Percentiles rank a stretch among this genome's conserved stretches.
Evolutionary conservation across 768 basidiomycete species (phyloP).

Genomic region (Collybia mongolica): DNA sequence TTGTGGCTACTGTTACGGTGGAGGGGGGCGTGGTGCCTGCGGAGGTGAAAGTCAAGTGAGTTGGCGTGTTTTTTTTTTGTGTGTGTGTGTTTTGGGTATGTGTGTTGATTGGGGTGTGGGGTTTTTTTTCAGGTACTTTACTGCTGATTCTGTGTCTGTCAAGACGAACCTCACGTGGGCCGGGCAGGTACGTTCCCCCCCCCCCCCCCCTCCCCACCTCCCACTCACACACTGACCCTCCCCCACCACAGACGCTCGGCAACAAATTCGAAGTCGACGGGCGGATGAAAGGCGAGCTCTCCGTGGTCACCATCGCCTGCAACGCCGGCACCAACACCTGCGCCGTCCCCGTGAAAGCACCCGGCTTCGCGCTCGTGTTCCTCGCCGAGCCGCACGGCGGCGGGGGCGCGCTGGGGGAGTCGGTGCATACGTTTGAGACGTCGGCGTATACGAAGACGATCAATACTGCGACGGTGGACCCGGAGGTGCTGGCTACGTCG

Average conservation of each 20-base stretch:
- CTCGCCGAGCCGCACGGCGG: constrained; percentile 43
- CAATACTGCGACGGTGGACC: constrained; percentile 58
- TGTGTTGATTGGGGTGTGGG: too few relatives aligned
- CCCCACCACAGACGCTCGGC: constrained; percentile 52
- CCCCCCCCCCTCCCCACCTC: not conserved
- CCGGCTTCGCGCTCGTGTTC: constrained; percentile 77
- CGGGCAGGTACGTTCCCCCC: constrained; percentile 50
- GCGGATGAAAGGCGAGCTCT: constrained; percentile 51
- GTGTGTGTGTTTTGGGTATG: too few relatives aligned
- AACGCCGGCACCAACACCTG: constrained; percentile 53
- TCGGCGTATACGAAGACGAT: constrained; percentile 50
- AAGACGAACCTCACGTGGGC: constrained; percentile 77
- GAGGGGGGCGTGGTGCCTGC: constrained; percentile 38
- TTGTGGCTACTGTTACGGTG: constrained; percentile 48
- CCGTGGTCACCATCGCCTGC: constrained; percentile 61
- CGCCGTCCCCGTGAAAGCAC: constrained; percentile 62
- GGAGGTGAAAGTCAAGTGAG: constrained; percentile 56
- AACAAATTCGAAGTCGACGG: constrained; percentile 66
- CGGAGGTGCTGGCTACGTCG: constrained; percentile 51
- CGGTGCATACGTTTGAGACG: constrained; percentile 51
- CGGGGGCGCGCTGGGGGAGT: constrained; percentile 24
- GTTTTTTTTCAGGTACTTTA: constrained; percentile 44
- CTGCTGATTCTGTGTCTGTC: constrained; percentile 53
- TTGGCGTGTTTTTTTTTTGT: too few relatives aligned
- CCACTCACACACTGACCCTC: not conserved